phyloP scores from a whole-genome alignment of 768 basidiomycete species.

The Amanita inopinata region DNA sequence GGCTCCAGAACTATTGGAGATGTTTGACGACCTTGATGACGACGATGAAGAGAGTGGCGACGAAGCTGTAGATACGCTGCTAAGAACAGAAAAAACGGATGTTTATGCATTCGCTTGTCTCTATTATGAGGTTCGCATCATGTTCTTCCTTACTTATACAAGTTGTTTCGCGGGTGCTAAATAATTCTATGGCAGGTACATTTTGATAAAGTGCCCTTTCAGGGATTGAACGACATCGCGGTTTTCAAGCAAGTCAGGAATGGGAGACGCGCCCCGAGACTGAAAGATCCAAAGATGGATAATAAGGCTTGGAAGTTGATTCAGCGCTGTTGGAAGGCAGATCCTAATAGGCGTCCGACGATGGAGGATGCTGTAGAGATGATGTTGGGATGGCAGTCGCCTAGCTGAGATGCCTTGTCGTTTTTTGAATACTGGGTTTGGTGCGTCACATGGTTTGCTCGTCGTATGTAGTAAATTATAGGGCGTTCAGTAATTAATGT shows the following conservation, averaged over 20 bases:
- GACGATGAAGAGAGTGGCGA: neutral
- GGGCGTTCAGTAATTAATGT: no score
- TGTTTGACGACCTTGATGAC: neutral
- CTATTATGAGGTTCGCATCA: conserved; percentile 1
- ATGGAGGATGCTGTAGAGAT: neutral
- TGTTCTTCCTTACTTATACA: no score
- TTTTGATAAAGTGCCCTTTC: conserved; percentile 1
- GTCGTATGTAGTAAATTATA: no score
- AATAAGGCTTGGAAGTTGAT: neutral
- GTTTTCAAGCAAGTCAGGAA: neutral
- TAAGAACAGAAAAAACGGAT: conserved; percentile 1
- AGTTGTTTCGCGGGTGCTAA: neutral
- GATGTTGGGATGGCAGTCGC: no score
- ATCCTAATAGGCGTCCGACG: neutral
- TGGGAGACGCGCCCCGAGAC: neutral
- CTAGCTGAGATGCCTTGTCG: no score
- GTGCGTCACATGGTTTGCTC: no score
- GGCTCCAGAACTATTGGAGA: conserved; percentile 4
- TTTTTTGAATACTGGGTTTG: no score
- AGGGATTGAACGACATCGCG: neutral
- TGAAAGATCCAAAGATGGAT: neutral
- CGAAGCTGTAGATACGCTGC: neutral
- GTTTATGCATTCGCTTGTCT: conserved; percentile 5
- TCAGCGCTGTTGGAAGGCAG: neutral
- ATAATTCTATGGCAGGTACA: neutral